Base-by-base conservation (phyloP, 345 rosid genomes). In the Brassica carinata region DNA sequence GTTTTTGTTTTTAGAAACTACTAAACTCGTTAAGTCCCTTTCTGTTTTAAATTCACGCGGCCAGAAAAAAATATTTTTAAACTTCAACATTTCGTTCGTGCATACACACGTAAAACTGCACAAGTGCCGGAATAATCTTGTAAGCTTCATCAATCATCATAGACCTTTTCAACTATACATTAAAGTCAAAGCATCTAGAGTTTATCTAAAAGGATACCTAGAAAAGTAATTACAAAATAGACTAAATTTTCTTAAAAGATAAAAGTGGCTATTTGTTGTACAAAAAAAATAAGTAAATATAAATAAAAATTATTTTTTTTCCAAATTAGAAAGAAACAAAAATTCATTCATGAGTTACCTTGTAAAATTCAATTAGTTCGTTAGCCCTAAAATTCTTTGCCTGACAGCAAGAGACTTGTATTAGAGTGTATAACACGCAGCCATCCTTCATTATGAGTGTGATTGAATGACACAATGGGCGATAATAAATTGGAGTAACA, bases 351-450 rank as follows among this genome's bases (percentile, higher is more conserved):
- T 23, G 29, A 70, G 84, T 82, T 82, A 94, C 97, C 86, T 84
- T 86, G 87, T 92, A 94, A 75, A 87, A 89, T 75, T 92, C 93
- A 86, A 89, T 90, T 78, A 94, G 85, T 71, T 87, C 90, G 73
- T 89, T 88, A 81, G 93, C 96, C 89, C 86, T 92, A 88, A 86
- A 94, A 78, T 36, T 82, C 84, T 85, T 88, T 14, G 68, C 89
- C 97, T 94, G 77, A 74, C 26, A 57, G 70, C 8, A 53, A 53
- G 59, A 57, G 27, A 57, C 77, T 63, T 3, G 45, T 38, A 38
- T 38, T 8, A 2, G 45, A 38, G 45, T 38, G 45, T 40, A 40
- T 40, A 10, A 40, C 13, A 40, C 48, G 14, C 48, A 40, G 11
- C 48, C 13, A 40, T 40, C 48, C 13, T 40, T 40, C 48, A 40